phyloP scores from a whole-genome alignment of 306 rosid genomes.

The Cucumis hystrix region DNA sequence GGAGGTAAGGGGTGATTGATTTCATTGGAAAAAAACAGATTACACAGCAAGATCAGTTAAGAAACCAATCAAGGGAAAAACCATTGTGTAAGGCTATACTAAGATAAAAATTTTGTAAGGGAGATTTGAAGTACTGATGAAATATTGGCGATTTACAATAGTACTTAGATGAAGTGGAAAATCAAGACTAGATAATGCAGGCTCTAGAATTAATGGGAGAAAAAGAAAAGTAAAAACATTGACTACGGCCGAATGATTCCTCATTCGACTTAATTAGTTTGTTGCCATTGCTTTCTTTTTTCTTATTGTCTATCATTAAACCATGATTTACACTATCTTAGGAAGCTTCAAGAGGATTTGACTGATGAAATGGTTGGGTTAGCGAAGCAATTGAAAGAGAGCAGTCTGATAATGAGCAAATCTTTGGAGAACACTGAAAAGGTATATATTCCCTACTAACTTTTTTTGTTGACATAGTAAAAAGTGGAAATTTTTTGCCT shows the following conservation, averaged over 20 bases:
- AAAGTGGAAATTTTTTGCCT: not conserved
- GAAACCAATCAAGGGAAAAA: not conserved
- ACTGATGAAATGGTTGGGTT: slow-evolving; percentile 90
- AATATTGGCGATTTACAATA: not conserved
- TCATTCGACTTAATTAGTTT: not conserved
- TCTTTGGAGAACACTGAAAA: slow-evolving; percentile 70
- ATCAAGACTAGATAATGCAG: not conserved
- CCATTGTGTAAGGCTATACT: not conserved
- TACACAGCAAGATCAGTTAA: not conserved
- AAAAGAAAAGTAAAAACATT: not conserved
- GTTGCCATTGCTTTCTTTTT: not conserved
- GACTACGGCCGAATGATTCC: not conserved
- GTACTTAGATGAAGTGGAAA: not conserved
- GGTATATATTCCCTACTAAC: slow-evolving; percentile 19
- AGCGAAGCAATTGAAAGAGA: slow-evolving; percentile 90
- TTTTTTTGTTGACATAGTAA: not conserved
- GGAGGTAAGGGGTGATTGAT: not conserved
- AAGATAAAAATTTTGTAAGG: not conserved
- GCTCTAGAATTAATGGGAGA: not conserved
- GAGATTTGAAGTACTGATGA: not conserved
- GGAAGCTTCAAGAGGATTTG: slow-evolving; percentile 90
- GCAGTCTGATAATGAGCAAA: slow-evolving; percentile 70
- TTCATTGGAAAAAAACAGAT: not conserved
- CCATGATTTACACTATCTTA: slow-evolving; percentile 7
- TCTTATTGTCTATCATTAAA: not conserved